phyloP scores from a whole-genome alignment of 352 stramenopile species.

The Blastocystis sp. region DNA sequence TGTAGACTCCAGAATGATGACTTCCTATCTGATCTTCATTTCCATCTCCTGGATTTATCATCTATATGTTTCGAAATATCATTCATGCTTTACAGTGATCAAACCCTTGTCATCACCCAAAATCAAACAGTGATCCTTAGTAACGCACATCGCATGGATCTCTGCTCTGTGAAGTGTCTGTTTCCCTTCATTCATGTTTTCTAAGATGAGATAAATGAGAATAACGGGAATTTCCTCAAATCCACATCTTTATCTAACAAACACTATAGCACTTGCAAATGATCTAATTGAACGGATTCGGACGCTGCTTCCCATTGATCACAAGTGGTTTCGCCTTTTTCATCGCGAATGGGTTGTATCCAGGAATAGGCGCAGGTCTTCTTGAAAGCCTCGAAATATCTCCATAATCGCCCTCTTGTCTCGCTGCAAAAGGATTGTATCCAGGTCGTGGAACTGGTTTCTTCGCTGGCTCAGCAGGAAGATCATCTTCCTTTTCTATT shows the following conservation, averaged over 20 bases:
- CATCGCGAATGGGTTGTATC: slow-evolving; percentile 5
- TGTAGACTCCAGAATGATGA: neutral
- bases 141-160: neutral
- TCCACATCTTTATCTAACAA: neutral
- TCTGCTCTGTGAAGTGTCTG: neutral
- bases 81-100: neutral
- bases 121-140: neutral
- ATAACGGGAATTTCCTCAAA: neutral
- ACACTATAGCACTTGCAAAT: neutral
- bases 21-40: neutral
- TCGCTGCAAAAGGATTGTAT: slow-evolving; percentile 48
- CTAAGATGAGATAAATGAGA: no score
- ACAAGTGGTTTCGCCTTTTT: neutral
- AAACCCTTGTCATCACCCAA: neutral
- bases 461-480: neutral
- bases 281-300: slow-evolving; percentile 43
- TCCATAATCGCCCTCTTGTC: slow-evolving; percentile 2
- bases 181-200: no score
- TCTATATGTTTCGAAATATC: neutral
- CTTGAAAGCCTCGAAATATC: neutral
- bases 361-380: neutral
- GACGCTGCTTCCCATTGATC: slow-evolving; percentile 9
- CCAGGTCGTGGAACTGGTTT: neutral
- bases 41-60: neutral
- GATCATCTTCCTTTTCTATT: neutral